These are phyloP conservation scores for Saccharomyces pastorianus DNA, from an alignment of 1,139 yeast species.

Conservation along the genomic window DNA sequence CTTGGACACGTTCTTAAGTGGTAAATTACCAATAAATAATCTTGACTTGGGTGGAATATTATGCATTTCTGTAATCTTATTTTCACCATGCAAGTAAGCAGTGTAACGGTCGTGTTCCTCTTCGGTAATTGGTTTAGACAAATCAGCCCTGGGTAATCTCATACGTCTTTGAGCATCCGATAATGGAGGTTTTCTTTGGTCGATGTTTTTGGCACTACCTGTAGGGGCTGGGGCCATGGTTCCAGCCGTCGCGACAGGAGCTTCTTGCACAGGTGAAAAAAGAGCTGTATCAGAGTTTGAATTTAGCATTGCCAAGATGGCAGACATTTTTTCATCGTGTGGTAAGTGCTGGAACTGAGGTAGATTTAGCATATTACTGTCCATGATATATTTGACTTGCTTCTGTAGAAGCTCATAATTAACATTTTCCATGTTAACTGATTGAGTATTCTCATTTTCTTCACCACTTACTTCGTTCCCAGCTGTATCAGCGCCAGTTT, in stretches of 20 bases:
- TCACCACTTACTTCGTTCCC: background rate
- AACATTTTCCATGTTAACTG: constrained; percentile 13
- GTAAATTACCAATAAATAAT: constrained; percentile 74
- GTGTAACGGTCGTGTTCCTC: constrained; percentile 47
- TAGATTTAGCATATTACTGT: constrained; percentile 32
- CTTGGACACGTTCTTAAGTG: constrained; percentile 61
- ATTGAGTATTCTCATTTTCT: constrained; percentile 5
- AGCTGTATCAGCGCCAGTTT: constrained; percentile 7
- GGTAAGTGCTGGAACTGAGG: constrained; percentile 34
- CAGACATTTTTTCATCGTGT: constrained; percentile 34
- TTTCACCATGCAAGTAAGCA: constrained; percentile 41
- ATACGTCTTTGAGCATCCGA: constrained; percentile 36
- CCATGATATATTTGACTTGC: constrained; percentile 26
- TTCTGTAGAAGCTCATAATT: constrained; percentile 23
- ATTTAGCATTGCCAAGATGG: constrained; percentile 27
- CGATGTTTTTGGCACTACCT: constrained; percentile 15
- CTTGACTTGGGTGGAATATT: constrained; percentile 72
- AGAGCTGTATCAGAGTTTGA: constrained; percentile 24
- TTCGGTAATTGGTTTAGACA: constrained; percentile 45
- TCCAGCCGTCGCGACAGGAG: constrained; percentile 6
- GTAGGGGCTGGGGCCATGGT: constrained; percentile 6
- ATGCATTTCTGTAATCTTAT: constrained; percentile 44
- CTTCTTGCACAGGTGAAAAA: constrained; percentile 6
- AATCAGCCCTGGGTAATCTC: constrained; percentile 42
- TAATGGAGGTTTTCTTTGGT: constrained; percentile 27